phyloP scores from a whole-genome alignment of 2,329 filamentous ascomycete species.

The Lasiodiplodia theobromae region DNA sequence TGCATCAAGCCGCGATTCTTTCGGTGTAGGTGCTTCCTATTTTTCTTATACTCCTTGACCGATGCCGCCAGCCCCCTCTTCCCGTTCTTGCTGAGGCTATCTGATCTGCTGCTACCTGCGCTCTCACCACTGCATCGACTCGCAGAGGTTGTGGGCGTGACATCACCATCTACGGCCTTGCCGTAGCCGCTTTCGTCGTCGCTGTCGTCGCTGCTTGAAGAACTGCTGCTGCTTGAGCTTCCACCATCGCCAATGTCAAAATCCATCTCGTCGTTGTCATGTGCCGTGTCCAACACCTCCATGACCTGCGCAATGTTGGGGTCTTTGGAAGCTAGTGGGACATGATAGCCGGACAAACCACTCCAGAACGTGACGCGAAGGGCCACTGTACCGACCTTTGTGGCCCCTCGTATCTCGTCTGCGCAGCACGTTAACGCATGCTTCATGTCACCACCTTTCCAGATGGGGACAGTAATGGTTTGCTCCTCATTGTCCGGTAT shows the following conservation, averaged over 20 bases:
- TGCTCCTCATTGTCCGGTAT: conserved; percentile 71
- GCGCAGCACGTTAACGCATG: conserved; percentile 58
- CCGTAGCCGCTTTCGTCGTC: conserved; percentile 30
- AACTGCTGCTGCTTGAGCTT: conserved; percentile 20
- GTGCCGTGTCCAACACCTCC: conserved; percentile 68
- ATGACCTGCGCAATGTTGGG: conserved; percentile 65
- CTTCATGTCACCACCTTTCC: conserved; percentile 67
- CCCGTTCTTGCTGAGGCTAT: conserved; percentile 38
- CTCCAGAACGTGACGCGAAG: conserved; percentile 66
- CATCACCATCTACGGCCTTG: conserved; percentile 34
- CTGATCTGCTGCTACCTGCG: conserved; percentile 30
- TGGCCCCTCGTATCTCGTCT: conserved; percentile 48
- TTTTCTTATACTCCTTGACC: conserved; percentile 66
- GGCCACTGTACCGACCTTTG: conserved; percentile 64
- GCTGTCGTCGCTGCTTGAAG: conserved; percentile 27
- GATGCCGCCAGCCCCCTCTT: conserved; percentile 59
- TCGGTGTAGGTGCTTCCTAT: conserved; percentile 67
- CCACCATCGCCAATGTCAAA: conserved; percentile 38
- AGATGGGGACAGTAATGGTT: conserved; percentile 67
- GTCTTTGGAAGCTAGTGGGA: conserved; percentile 62
- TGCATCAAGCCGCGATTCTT: conserved; percentile 77
- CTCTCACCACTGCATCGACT: conserved; percentile 34
- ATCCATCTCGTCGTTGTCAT: conserved; percentile 60
- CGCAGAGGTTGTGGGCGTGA: conserved; percentile 38
- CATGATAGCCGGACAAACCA: conserved; percentile 67